Percentiles rank a stretch among this genome's conserved stretches.
Evolutionary conservation across 1,139 yeast genomes (phyloP).

Genomic region (Meyerozyma carpophila): DNA sequence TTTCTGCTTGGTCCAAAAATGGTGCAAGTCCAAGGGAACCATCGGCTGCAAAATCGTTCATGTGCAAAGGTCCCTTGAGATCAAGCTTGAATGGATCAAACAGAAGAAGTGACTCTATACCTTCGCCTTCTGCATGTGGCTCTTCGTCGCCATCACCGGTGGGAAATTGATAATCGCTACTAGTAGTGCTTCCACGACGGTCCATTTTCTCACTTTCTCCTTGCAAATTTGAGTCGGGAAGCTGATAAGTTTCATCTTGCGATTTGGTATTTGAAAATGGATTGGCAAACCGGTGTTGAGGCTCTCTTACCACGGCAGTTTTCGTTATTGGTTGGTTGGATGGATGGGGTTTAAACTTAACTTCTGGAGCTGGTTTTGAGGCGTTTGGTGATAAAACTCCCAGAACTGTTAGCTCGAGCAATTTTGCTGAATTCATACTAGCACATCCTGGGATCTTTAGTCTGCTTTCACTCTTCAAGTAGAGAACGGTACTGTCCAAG

Average conservation of each 20-base stretch:
- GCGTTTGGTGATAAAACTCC: slow-evolving; percentile 39
- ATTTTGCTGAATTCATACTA: slow-evolving; percentile 49
- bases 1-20: slow-evolving; percentile 34
- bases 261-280: not conserved
- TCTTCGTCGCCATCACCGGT: not conserved
- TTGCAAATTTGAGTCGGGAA: not conserved
- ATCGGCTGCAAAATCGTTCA: slow-evolving; percentile 61
- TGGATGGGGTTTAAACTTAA: slow-evolving; percentile 15
- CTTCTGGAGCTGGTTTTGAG: slow-evolving; percentile 10
- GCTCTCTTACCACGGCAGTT: slow-evolving; percentile 7
- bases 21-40: slow-evolving; percentile 64
- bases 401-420: slow-evolving; percentile 55
- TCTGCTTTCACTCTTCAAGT: slow-evolving; percentile 45
- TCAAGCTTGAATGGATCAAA: slow-evolving; percentile 40
- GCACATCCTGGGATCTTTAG: slow-evolving; percentile 57
- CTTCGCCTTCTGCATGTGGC: not conserved
- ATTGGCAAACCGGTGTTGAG: not conserved
- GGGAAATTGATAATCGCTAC: not conserved
- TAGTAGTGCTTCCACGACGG: slow-evolving; percentile 1
- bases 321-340: slow-evolving; percentile 18
- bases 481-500: slow-evolving; percentile 43
- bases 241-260: not conserved
- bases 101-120: slow-evolving; percentile 13
- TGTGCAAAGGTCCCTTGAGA: slow-evolving; percentile 30
- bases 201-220: not conserved